phyloP scores from a whole-genome alignment of 2,329 filamentous ascomycete species.

The Fusarium zealandicum region DNA sequence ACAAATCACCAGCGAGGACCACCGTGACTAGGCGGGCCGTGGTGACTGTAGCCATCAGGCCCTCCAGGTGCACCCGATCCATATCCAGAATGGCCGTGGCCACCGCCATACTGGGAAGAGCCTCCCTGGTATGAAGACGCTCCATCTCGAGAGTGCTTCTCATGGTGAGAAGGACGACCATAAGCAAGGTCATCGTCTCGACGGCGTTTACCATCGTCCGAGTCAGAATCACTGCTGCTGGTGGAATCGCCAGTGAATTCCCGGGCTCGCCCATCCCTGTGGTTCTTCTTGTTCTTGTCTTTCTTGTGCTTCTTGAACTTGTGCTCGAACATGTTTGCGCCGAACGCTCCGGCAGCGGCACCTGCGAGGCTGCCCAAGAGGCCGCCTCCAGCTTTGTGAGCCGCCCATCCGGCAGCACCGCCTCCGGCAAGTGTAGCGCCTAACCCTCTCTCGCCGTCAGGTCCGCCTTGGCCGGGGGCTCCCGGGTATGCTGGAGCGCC shows the following conservation, averaged over 20 bases:
- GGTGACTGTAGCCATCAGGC: not conserved
- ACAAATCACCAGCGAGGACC: slow-evolving; percentile 1
- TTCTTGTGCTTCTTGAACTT: slow-evolving; percentile 45
- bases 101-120: not conserved
- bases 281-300: slow-evolving; percentile 38
- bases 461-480: slow-evolving; percentile 30
- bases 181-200: slow-evolving; percentile 22
- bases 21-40: not conserved
- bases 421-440: slow-evolving; percentile 58
- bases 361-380: slow-evolving; percentile 57
- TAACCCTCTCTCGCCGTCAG: slow-evolving; percentile 56
- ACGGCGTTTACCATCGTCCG: slow-evolving; percentile 30
- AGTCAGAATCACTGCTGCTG: slow-evolving; percentile 38
- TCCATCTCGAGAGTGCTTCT: too few relatives aligned
- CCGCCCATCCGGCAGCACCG: slow-evolving; percentile 57
- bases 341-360: slow-evolving; percentile 57
- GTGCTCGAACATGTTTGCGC: slow-evolving; percentile 56
- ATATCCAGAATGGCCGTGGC: not conserved
- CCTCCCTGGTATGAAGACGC: not conserved
- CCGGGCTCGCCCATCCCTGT: slow-evolving; percentile 32
- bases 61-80: not conserved
- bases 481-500: slow-evolving; percentile 19
- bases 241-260: slow-evolving; percentile 33
- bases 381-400: slow-evolving; percentile 59
- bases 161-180: not conserved